Conservation (phyloP, 2,329 filamentous ascomycete genomes). For the Monosporascus sp. region DNA sequence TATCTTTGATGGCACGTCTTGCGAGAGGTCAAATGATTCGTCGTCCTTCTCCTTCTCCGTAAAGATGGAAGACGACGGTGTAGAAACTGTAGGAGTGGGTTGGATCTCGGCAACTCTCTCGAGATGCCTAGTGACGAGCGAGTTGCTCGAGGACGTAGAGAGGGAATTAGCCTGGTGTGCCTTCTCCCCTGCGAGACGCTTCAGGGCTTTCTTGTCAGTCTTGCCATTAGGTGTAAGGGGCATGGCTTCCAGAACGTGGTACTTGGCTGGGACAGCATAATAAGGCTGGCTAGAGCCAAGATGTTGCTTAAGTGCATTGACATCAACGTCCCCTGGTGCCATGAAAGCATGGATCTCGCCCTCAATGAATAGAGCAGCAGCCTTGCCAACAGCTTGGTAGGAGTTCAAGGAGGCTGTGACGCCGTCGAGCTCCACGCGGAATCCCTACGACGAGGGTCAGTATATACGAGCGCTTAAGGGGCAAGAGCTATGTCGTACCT, state of each 20-base stretch:
- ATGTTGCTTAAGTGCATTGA: constrained; percentile 33
- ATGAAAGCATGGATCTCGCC: constrained; percentile 47
- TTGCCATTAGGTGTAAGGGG: constrained; percentile 53
- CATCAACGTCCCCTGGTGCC: constrained; percentile 25
- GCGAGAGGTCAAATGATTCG: constrained; percentile 13
- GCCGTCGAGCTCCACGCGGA: constrained; percentile 57
- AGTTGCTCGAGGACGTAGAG: constrained; percentile 4
- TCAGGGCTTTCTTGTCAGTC: constrained; percentile 46
- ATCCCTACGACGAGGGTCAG: constrained; percentile 35
- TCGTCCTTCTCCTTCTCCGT: constrained; percentile 8
- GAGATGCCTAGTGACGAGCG: constrained; percentile 18
- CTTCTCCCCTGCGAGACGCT: constrained; percentile 28
- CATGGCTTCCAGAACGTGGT: constrained; percentile 38
- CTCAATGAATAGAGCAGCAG: constrained; percentile 42
- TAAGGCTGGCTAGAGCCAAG: constrained; percentile 44
- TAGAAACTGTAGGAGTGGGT: not conserved
- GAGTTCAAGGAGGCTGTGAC: constrained; percentile 46
- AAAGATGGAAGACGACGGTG: constrained; percentile 15
- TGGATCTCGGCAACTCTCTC: constrained; percentile 18
- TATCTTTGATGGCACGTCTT: constrained; percentile 35
- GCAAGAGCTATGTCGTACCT: constrained; percentile 28
- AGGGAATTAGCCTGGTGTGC: constrained; percentile 25
- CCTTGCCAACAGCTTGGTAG: constrained; percentile 41
- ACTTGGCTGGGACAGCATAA: constrained; percentile 47
- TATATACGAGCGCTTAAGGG: not conserved